Percentiles rank a stretch among this genome's conserved stretches.
Conservation (phyloP, 257 asterid genomes). For the Ophiorrhiza pumila region DNA sequence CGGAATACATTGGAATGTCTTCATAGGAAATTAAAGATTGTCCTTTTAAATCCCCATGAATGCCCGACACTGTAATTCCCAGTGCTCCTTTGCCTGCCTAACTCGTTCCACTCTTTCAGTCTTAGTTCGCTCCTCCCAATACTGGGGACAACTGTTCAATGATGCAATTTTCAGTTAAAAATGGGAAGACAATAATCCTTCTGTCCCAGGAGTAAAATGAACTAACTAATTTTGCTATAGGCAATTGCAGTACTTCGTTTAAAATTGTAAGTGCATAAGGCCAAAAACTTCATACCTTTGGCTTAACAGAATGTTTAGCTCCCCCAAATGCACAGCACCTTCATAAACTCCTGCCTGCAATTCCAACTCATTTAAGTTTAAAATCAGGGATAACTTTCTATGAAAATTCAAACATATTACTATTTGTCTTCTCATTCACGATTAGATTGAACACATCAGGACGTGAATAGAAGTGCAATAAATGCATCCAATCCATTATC, state of each 20-base stretch:
- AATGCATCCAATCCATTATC: not conserved
- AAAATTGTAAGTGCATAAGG: not conserved
- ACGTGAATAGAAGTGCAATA: not conserved
- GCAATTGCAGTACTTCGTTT: not conserved
- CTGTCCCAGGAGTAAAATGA: not conserved
- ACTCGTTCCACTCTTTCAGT: slow-evolving; percentile 67
- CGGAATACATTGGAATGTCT: too few relatives aligned
- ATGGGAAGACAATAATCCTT: not conserved
- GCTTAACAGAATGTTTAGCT: slow-evolving; percentile 69
- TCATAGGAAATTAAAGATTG: not conserved
- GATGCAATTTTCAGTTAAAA: not conserved
- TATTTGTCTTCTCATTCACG: not conserved
- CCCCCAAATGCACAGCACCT: slow-evolving; percentile 76
- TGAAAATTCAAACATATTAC: not conserved
- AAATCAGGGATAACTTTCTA: not conserved
- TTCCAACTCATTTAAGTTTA: not conserved
- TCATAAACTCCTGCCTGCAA: slow-evolving; percentile 65
- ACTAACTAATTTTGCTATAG: not conserved
- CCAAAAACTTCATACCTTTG: slow-evolving; percentile 42
- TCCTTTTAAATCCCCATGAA: slow-evolving; percentile 55
- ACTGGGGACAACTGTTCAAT: slow-evolving; percentile 64
- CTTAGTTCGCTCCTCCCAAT: slow-evolving; percentile 70
- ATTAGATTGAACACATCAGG: not conserved
- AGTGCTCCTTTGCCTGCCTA: slow-evolving; percentile 76
- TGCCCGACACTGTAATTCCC: slow-evolving; percentile 79